These are phyloP conservation scores for Stemphylium lycopersici DNA, from an alignment of 2,329 filamentous ascomycete genomes.

Conservation along the genomic window DNA sequence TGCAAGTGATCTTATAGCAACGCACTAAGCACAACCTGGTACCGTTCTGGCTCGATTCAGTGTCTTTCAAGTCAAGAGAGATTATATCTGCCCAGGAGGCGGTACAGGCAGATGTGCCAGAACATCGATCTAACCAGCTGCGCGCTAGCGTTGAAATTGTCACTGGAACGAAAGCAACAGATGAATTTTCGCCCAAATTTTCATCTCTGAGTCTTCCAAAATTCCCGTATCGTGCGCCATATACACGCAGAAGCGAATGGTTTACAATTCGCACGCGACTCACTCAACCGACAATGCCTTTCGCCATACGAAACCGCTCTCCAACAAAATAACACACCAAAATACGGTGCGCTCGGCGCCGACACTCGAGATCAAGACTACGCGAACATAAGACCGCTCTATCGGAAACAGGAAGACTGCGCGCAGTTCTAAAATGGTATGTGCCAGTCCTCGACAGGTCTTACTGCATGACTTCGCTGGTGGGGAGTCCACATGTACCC, in stretches of 20 bases:
- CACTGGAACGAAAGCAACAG: background rate
- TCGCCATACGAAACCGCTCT: background rate
- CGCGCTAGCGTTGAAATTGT: background rate
- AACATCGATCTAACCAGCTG: background rate
- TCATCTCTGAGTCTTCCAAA: background rate
- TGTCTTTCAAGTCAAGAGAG: background rate
- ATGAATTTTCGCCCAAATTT: conserved; percentile 3
- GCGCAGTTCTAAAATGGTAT: no score
- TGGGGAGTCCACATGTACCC: background rate
- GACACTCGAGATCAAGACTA: background rate
- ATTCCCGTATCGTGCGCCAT: background rate
- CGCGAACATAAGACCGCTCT: background rate
- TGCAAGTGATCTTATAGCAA: no score
- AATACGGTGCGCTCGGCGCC: background rate
- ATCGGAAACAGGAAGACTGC: background rate
- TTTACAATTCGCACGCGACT: background rate
- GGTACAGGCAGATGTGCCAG: no score
- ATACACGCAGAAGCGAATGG: background rate
- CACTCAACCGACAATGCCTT: background rate
- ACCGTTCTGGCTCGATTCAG: background rate
- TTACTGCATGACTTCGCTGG: background rate
- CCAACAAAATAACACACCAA: background rate
- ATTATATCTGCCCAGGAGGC: background rate
- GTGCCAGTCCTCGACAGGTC: background rate
- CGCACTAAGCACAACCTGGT: background rate